phyloP scores from a whole-genome alignment of 257 asterid genomes.

The Penstemon eatonii region DNA sequence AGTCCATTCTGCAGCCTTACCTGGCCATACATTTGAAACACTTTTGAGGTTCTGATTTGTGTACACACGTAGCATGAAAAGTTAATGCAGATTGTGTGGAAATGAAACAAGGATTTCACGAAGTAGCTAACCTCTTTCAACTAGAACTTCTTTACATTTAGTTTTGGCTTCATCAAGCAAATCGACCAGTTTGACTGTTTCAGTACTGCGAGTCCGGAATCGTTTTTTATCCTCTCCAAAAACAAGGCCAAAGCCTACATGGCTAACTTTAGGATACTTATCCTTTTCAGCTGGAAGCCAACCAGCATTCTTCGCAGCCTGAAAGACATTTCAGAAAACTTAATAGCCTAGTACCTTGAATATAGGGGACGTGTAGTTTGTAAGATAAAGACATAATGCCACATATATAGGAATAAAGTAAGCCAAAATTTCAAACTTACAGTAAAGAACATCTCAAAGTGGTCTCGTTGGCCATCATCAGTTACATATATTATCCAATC shows the following conservation, averaged over 20 bases:
- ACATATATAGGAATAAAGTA: background rate
- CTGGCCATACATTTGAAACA: slow-evolving; percentile 43
- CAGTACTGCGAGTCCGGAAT: slow-evolving; percentile 87
- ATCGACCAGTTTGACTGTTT: slow-evolving; percentile 86
- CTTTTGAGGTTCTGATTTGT: slow-evolving; percentile 23
- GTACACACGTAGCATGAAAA: slow-evolving; percentile 4
- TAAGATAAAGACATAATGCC: slow-evolving; percentile 4
- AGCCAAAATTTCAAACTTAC: slow-evolving; percentile 48
- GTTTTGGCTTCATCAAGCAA: slow-evolving; percentile 90
- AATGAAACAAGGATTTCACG: background rate
- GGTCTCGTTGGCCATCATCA: slow-evolving; percentile 89
- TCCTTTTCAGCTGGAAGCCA: slow-evolving; percentile 85
- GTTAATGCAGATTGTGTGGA: background rate
- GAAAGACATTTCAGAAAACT: slow-evolving; percentile 30
- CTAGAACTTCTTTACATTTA: slow-evolving; percentile 66
- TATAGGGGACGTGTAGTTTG: background rate
- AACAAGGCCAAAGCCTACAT: slow-evolving; percentile 92
- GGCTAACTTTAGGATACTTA: slow-evolving; percentile 73
- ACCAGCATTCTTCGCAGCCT: slow-evolving; percentile 89
- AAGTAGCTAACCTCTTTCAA: slow-evolving; percentile 66
- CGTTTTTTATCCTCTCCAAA: slow-evolving; percentile 92
- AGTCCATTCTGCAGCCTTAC: slow-evolving; percentile 75
- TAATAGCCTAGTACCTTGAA: slow-evolving; percentile 21
- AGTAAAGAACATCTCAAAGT: slow-evolving; percentile 83
- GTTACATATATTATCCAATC: slow-evolving; percentile 95